Base-by-base conservation (phyloP, 768 basidiomycete genomes). In the Gymnopilus dilepis region DNA sequence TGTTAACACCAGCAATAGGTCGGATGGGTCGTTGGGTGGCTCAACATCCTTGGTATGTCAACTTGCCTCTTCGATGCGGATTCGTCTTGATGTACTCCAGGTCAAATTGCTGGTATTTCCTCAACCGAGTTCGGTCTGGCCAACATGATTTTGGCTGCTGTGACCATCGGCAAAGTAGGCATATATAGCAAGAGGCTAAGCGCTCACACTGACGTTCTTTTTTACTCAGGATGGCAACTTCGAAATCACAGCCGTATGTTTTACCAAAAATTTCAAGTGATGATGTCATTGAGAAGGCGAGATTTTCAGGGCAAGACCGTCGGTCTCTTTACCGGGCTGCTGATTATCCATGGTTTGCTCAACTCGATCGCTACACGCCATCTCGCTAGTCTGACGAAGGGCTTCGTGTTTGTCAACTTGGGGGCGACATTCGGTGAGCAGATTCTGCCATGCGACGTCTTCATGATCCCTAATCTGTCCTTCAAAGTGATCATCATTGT, bases 381-480 rank as follows among this genome's bases (percentile, higher is more conserved):
- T 63, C 85, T 96, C 4, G 92, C 94, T 0, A 80, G 80, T 17
- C 76, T 94, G 63, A 94, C 94, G 2, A 82, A 81, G 21, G 83
- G 83, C 28, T 94, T 94, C 69, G 92, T 96, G 4, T 95, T 96
- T 72, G 80, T 96, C 68, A 96, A 97, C 73, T 79, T 96, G 54
- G 93, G 93, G 40, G 82, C 91, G 11, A 90, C 93, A 3, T 75
- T 90, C 56, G 67, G 88, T 89, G 62, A 66, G 84, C 30, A 52
- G 19, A 59, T 15, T 51, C 11, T 37, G 13, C 45, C 6, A 22
- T 45, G 33, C 22, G 15, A 31, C 22, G 21, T 8, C 40, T 12
- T 33, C 12, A 4, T 7, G 3, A 13, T 15, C 28, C 13, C 30
- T 41, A 21, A 48, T 51, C 17, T 13, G 26, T 38, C 21, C n/a